phyloP scores from a whole-genome alignment of 2,329 filamentous ascomycete genomes.

The Metarhizium humberi region DNA sequence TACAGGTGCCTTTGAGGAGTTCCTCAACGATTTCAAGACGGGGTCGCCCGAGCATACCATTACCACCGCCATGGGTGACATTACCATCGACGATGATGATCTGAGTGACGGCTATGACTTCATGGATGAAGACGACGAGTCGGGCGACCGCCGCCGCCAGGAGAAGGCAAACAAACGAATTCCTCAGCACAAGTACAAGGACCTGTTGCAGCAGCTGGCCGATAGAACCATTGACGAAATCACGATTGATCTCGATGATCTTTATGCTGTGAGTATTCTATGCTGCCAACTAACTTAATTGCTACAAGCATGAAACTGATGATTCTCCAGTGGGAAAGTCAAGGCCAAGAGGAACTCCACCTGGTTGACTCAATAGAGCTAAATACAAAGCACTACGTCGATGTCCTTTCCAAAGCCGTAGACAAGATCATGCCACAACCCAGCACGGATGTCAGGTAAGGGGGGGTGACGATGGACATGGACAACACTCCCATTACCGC shows the following conservation, averaged over 20 bases:
- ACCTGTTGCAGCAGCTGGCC: slow-evolving; percentile 77
- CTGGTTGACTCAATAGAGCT: slow-evolving; percentile 77
- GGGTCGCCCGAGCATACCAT: slow-evolving; percentile 55
- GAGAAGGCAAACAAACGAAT: slow-evolving; percentile 39
- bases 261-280: slow-evolving; percentile 52
- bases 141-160: slow-evolving; percentile 38
- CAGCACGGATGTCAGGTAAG: slow-evolving; percentile 66
- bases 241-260: slow-evolving; percentile 80
- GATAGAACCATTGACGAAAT: slow-evolving; percentile 72
- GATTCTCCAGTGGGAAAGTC: slow-evolving; percentile 62
- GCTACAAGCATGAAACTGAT: neutral
- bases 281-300: neutral
- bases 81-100: slow-evolving; percentile 81
- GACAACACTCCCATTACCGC: neutral
- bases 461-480: neutral
- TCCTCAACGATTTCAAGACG: slow-evolving; percentile 81
- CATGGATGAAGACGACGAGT: slow-evolving; percentile 71
- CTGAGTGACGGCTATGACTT: slow-evolving; percentile 87
- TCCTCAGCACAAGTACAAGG: slow-evolving; percentile 79
- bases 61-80: slow-evolving; percentile 70
- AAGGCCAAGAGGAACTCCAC: slow-evolving; percentile 56
- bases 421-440: slow-evolving; percentile 79
- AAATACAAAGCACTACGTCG: slow-evolving; percentile 93
- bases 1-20: slow-evolving; percentile 74
- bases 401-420: slow-evolving; percentile 79